A percentile compares a stretch with the other conserved stretches of the same genome.
Evolutionary conservation across 139 green algal genomes (phyloP).

Genomic region (Micractinium conductrix): DNA sequence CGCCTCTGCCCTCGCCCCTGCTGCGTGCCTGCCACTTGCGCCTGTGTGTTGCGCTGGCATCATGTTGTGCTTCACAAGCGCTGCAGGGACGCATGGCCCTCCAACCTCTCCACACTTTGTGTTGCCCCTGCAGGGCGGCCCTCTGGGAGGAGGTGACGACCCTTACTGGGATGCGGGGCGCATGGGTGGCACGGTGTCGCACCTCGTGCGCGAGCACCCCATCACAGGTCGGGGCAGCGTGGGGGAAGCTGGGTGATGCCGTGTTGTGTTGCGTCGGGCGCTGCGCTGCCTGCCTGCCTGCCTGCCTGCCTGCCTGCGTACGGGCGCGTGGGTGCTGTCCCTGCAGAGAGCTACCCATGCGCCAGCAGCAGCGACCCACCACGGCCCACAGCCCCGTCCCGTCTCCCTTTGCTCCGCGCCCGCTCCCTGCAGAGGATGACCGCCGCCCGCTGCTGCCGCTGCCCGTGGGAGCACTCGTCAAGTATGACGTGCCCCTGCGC

Average conservation of each 20-base stretch:
- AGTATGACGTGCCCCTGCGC: background rate
- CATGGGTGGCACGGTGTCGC: conserved; percentile 43
- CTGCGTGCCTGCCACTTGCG: no score
- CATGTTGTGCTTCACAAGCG: no score
- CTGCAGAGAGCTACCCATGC: no score
- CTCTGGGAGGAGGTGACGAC: conserved; percentile 9
- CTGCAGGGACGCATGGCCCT: no score
- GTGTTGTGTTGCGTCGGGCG: background rate
- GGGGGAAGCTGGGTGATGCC: no score
- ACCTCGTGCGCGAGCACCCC: conserved; percentile 39
- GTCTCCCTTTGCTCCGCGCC: no score
- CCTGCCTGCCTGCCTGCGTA: background rate
- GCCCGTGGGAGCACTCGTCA: background rate
- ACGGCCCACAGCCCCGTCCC: background rate
- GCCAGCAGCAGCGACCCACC: background rate
- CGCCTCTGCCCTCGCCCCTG: no score
- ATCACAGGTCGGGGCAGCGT: conserved; percentile 1
- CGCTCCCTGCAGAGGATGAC: background rate
- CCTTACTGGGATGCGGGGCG: conserved; percentile 5
- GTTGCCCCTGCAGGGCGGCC: conserved; percentile 18
- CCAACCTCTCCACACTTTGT: no score
- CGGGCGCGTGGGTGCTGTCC: background rate
- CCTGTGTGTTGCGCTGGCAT: no score
- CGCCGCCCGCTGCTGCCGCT: background rate
- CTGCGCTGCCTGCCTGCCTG: background rate